A percentile compares a stretch with the other conserved stretches of the same genome.
Conservation (phyloP, 1,284 basidiomycete genomes). For the Kalmanozyma brasiliensis region DNA sequence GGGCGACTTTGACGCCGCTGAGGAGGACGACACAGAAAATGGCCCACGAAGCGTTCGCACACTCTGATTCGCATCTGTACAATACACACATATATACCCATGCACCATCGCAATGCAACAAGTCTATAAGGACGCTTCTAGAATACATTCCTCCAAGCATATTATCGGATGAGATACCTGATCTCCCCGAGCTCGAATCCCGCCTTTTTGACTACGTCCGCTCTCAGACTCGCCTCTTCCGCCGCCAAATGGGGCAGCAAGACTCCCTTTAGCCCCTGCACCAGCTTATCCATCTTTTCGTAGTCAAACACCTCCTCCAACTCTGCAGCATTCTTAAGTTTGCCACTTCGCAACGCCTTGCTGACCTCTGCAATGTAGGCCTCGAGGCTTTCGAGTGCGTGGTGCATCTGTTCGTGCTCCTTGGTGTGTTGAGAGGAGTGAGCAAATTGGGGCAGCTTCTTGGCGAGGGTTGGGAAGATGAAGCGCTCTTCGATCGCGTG, state of each 20-base stretch:
- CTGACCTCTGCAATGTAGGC: conserved; percentile 19
- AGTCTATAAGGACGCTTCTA: too few relatives aligned
- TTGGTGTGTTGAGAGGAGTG: conserved; percentile 36
- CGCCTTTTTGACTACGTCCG: conserved; percentile 39
- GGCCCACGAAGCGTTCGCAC: conserved; percentile 40
- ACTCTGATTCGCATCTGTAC: conserved; percentile 5
- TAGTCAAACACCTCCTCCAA: conserved; percentile 39
- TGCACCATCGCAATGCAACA: too few relatives aligned
- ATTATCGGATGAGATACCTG: conserved; percentile 34
- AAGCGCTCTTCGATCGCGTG: conserved; percentile 60
- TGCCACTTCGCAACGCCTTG: conserved; percentile 10
- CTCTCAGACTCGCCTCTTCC: conserved; percentile 50
- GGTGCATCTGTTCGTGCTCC: conserved; percentile 53
- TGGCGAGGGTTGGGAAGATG: conserved; percentile 60
- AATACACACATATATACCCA: conserved; percentile 5
- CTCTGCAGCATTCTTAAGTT: conserved; percentile 16
- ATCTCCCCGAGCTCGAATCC: conserved; percentile 46
- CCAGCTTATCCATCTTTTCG: conserved; percentile 19
- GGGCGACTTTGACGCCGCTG: conserved; percentile 15
- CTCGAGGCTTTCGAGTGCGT: conserved; percentile 28
- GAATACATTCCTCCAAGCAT: too few relatives aligned
- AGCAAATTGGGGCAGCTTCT: conserved; percentile 54
- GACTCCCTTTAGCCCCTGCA: conserved; percentile 24
- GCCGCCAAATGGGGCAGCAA: conserved; percentile 53
- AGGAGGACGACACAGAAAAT: conserved; percentile 20